Base-by-base conservation (phyloP, 2,329 filamentous ascomycete species). In the Furcasterigmium furcatum region DNA sequence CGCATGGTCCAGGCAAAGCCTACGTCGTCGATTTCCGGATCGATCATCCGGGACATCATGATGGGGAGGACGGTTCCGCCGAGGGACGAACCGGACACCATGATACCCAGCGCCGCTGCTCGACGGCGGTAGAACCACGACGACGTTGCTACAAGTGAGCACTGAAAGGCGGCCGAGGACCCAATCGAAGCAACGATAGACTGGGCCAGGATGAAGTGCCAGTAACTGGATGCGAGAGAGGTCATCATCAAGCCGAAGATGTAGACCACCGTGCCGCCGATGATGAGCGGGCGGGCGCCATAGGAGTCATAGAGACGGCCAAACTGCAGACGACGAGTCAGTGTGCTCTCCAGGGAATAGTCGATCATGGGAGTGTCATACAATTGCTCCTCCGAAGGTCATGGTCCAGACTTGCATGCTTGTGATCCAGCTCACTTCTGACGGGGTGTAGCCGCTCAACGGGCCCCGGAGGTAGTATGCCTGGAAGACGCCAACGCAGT, bases 191-290 rank as follows among this genome's bases (percentile, higher is more conserved):
- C 58, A 46, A 71, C 64, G 38, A 74, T 55, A 46, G 62, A 59
- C 47, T 73, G 71, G 0, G 70, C 52, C 12, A 74, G 65, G 48
- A 73, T 64, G 56, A 73, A 60, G 38, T 73, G 69, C 52, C 72
- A 73, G 59, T 73, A 73, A 40, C 66, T 41, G 3, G 52, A 60
- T 5, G 66, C 64, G 9, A 86, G 64, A 14, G 74, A 79, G 0
- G 76, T 71, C 80, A 86, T 84, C 79, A 86, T 84, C 16, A 86
- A 62, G 20, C 80, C 77, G 38, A 86, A 77, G 50, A 86, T 70
- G 59, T 84, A 79, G 46, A 77, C 59, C 47, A 83, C 54, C 5
- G 73, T 74, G 24, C 82, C 82, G 43, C 64, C 54, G 16, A 75
- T 50, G 13, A 85, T 64, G 4, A 88, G 66, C 47, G 70, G 77